Conservation (phyloP, 306 rosid genomes). For the Alnus glutinosa region DNA sequence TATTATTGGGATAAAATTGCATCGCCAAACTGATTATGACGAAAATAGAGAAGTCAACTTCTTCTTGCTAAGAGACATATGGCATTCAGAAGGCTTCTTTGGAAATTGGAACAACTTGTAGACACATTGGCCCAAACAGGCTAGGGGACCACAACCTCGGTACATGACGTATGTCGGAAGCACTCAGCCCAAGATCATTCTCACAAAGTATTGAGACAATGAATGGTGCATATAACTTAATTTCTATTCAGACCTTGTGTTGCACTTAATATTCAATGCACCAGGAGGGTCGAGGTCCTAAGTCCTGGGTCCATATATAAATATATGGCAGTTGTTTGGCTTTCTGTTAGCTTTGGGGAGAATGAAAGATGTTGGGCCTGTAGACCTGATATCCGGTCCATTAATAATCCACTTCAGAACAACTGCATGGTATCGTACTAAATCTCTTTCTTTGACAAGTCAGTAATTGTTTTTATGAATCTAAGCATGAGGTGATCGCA, state of each 20-base stretch:
- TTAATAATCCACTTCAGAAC: too few species aligned
- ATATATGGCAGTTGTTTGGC: background rate
- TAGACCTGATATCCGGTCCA: too few species aligned
- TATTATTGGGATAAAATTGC: background rate
- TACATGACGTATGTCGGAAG: constrained; percentile 30
- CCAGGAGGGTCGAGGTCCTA: background rate
- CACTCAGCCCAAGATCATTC: constrained; percentile 1
- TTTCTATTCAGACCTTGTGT: background rate
- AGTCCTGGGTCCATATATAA: too few species aligned
- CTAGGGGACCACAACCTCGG: constrained; percentile 4
- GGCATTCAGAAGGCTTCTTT: constrained; percentile 7
- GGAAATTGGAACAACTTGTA: constrained; percentile 3
- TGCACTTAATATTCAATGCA: background rate
- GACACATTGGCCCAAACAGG: background rate
- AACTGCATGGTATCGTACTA: too few species aligned
- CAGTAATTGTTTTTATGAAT: too few species aligned
- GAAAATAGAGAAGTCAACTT: background rate
- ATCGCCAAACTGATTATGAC: background rate
- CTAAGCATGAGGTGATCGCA: too few species aligned
- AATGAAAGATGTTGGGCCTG: background rate
- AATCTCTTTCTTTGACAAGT: too few species aligned
- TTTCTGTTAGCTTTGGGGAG: background rate
- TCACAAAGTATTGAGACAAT: background rate
- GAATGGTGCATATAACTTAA: background rate
- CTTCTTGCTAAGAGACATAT: background rate